phyloP scores from a whole-genome alignment of 169 alveolate genomes.

The Plasmodium inui region DNA sequence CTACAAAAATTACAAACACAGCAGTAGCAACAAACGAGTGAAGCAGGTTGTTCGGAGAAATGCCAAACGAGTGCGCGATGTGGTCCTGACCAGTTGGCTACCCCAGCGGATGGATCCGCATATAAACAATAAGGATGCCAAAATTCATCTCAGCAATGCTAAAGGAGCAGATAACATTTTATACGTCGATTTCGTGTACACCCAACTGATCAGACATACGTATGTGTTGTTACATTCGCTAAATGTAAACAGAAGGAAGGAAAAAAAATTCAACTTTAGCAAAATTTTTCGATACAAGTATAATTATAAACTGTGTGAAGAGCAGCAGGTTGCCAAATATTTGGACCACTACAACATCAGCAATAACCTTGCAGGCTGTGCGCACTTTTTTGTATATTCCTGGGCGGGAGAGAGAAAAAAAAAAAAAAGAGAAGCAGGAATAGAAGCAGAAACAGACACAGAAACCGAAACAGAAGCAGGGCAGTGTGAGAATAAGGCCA shows the following conservation, averaged over 20 bases:
- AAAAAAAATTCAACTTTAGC: conserved; percentile 3
- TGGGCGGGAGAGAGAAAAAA: background rate
- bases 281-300: conserved; percentile 25
- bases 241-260: conserved; percentile 15
- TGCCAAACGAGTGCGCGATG: conserved; percentile 47
- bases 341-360: conserved; percentile 3
- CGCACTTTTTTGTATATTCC: conserved; percentile 7
- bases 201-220: conserved; percentile 24
- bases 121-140: background rate
- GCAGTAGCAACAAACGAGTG: background rate
- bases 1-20: conserved; percentile 1
- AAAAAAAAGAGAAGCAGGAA: background rate
- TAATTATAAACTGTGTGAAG: conserved; percentile 15
- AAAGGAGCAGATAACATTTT: background rate
- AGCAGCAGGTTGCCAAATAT: background rate
- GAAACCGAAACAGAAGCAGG: background rate
- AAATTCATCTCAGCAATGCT: background rate
- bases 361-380: background rate
- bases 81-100: conserved; percentile 2
- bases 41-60: conserved; percentile 22
- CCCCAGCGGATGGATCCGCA: background rate
- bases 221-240: conserved; percentile 13
- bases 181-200: conserved; percentile 28
- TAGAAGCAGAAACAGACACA: background rate
- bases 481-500: background rate